Conservation (phyloP, 176 grass and related monocot species). For the Chrysopogon serrulatus region DNA sequence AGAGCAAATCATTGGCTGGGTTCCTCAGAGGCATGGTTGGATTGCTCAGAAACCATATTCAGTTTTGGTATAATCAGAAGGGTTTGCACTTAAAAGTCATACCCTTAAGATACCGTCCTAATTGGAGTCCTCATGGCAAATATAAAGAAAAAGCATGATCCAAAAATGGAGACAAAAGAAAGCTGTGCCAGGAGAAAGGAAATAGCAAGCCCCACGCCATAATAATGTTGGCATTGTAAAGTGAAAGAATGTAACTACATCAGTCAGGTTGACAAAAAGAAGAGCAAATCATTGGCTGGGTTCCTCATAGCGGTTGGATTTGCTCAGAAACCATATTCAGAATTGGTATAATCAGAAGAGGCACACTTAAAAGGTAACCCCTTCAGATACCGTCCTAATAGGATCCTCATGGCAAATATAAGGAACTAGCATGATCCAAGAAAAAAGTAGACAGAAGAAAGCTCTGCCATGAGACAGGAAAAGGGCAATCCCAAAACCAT, state of each 20-base stretch:
- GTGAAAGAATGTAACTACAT: background rate
- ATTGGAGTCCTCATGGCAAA: background rate
- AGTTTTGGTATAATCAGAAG: background rate
- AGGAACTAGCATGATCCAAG: background rate
- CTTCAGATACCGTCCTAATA: background rate
- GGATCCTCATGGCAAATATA: background rate
- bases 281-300: background rate
- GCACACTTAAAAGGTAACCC: background rate
- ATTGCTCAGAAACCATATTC: background rate
- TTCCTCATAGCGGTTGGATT: background rate
- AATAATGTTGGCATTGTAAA: background rate
- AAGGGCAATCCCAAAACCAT: background rate
- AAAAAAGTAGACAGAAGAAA: background rate
- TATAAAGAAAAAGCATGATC: background rate
- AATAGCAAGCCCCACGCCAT: background rate
- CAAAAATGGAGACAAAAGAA: background rate
- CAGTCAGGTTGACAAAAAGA: background rate
- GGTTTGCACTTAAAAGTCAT: background rate
- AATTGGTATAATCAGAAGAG: background rate
- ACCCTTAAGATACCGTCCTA: background rate
- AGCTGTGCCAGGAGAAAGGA: too few relatives aligned
- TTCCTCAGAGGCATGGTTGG: background rate
- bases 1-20: background rate
- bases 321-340: background rate
- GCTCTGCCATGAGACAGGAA: too few relatives aligned